phyloP scores from a whole-genome alignment of 202 grass and related monocot species.

The Dendrocalamus latiflorus region DNA sequence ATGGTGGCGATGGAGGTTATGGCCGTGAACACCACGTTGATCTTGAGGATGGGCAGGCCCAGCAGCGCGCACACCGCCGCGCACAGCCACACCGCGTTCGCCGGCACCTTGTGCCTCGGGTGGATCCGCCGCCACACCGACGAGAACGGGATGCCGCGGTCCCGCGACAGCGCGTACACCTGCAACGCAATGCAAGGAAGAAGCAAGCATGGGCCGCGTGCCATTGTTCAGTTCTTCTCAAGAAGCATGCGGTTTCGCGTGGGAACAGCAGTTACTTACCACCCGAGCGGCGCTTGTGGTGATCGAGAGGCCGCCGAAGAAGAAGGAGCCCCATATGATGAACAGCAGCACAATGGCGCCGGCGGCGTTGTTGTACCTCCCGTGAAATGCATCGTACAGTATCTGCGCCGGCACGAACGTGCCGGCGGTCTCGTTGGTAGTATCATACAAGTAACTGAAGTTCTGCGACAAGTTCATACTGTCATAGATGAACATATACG shows the following conservation, averaged over 20 bases:
- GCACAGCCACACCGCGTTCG: conserved; percentile 90
- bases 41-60: conserved; percentile 76
- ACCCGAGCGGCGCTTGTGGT: conserved; percentile 91
- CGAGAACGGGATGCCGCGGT: conserved; percentile 70
- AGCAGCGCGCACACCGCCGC: conserved; percentile 74
- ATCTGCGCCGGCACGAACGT: conserved; percentile 86
- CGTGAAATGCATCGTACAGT: conserved; percentile 92
- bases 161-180: conserved; percentile 89
- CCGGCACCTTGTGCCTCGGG: conserved; percentile 71
- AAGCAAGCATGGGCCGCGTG: not conserved
- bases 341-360: conserved; percentile 80
- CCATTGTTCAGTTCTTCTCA: not conserved
- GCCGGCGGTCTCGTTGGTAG: conserved; percentile 75
- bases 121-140: conserved; percentile 85
- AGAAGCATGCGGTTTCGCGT: not conserved
- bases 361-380: conserved; percentile 53
- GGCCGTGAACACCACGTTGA: conserved; percentile 95
- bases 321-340: conserved; percentile 96
- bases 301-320: conserved; percentile 97
- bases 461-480: conserved; percentile 24
- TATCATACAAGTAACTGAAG: conserved; percentile 62
- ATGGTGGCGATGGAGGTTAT: conserved; percentile 90
- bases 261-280: conserved; percentile 11
- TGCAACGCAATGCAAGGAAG: not conserved
- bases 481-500: not conserved